phyloP scores from a whole-genome alignment of 2,329 filamentous ascomycete species.

The Ceratocystis eucalypticola region DNA sequence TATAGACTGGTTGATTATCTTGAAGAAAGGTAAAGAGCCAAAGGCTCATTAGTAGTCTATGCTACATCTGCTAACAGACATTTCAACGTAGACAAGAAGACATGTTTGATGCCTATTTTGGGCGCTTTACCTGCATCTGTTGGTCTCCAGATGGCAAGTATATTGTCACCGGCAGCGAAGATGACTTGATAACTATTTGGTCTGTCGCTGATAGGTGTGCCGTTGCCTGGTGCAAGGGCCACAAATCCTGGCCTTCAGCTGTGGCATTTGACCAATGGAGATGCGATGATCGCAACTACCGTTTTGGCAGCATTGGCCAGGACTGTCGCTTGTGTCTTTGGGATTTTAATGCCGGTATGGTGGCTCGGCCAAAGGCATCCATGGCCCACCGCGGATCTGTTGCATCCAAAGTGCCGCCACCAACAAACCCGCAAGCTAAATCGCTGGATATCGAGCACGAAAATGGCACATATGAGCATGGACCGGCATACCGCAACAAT shows the following conservation, averaged over 20 bases:
- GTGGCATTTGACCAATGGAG: constrained; percentile 96
- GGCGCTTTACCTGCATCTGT: constrained; percentile 80
- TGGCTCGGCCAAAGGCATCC: constrained; percentile 77
- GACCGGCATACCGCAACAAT: constrained; percentile 6
- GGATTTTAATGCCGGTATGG: constrained; percentile 97
- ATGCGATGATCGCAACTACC: constrained; percentile 88
- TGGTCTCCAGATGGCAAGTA: constrained; percentile 98
- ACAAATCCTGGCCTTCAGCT: constrained; percentile 87
- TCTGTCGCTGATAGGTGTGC: constrained; percentile 69
- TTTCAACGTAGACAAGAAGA: constrained; percentile 54
- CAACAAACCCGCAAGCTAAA: constrained; percentile 29
- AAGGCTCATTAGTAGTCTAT: too few relatives aligned
- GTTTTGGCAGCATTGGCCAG: constrained; percentile 91
- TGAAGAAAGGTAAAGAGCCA: constrained; percentile 57
- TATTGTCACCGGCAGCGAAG: constrained; percentile 85
- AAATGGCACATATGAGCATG: constrained; percentile 19
- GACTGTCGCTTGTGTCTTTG: constrained; percentile 82
- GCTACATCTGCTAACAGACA: neutral
- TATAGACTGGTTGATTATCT: constrained; percentile 85
- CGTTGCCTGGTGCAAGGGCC: constrained; percentile 84
- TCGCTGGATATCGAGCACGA: constrained; percentile 14
- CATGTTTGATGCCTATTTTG: constrained; percentile 83
- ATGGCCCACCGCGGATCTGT: constrained; percentile 42
- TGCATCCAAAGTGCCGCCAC: constrained; percentile 27
- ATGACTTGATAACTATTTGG: constrained; percentile 95